Evolutionary conservation across 1,284 basidiomycete species (phyloP).

Genomic region (Ustilago hordei): DNA sequence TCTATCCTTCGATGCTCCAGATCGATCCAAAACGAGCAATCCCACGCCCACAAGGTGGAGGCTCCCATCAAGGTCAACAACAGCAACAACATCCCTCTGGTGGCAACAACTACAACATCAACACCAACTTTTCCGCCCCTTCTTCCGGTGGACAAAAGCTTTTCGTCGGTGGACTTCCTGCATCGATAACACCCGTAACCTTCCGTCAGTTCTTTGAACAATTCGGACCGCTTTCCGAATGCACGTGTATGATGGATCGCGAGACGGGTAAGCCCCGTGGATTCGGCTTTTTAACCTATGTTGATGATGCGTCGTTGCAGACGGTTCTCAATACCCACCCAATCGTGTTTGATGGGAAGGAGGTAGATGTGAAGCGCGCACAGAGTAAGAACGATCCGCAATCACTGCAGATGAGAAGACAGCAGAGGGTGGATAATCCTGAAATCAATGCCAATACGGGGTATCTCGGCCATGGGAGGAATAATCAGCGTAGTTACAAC

Average conservation of each 20-base stretch:
- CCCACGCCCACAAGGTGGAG: slow-evolving; percentile 74
- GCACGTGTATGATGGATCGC: slow-evolving; percentile 98
- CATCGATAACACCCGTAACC: slow-evolving; percentile 89
- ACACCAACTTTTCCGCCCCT: neutral
- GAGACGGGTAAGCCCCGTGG: slow-evolving; percentile 95
- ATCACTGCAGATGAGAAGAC: slow-evolving; percentile 33
- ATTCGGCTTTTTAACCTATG: slow-evolving; percentile 96
- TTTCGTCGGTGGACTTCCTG: slow-evolving; percentile 94
- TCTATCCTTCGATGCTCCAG: slow-evolving; percentile 72
- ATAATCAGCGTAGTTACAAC: neutral
- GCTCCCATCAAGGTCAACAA: slow-evolving; percentile 3
- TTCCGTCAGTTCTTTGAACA: slow-evolving; percentile 92
- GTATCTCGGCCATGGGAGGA: slow-evolving; percentile 1
- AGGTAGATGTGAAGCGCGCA: slow-evolving; percentile 88
- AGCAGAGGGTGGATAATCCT: slow-evolving; percentile 31
- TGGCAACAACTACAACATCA: slow-evolving; percentile 3
- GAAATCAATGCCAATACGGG: slow-evolving; percentile 21
- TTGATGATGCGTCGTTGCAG: slow-evolving; percentile 85
- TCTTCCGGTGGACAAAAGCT: slow-evolving; percentile 71
- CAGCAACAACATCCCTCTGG: slow-evolving; percentile 6
- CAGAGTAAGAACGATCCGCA: slow-evolving; percentile 54
- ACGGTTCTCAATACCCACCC: slow-evolving; percentile 70
- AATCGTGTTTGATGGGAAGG: slow-evolving; percentile 69
- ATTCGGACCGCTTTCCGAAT: slow-evolving; percentile 90
- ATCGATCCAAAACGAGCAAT: slow-evolving; percentile 99